A percentile compares a stretch with the other conserved stretches of the same genome.
phyloP scores from a whole-genome alignment of 805 yeast species.

The Suhomyces kilbournensis region DNA sequence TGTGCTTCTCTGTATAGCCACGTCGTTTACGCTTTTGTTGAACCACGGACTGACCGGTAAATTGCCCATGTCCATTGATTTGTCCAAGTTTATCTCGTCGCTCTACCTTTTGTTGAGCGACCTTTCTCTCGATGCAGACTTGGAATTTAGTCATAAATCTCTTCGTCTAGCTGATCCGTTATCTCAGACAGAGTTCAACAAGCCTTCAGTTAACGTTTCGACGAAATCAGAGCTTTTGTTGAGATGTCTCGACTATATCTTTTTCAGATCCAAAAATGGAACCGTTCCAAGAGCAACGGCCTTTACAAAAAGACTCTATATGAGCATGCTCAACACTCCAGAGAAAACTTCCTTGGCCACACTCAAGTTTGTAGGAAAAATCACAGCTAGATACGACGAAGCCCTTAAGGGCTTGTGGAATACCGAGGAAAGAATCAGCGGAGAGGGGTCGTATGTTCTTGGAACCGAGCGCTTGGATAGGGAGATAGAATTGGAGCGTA shows the following conservation, averaged over 20 bases:
- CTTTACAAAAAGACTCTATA: slow-evolving; percentile 76
- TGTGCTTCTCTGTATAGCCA: slow-evolving; percentile 75
- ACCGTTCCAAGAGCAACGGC: slow-evolving; percentile 68
- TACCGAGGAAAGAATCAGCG: slow-evolving; percentile 83
- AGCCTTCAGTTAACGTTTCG: slow-evolving; percentile 79
- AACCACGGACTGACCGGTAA: slow-evolving; percentile 61
- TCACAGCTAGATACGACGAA: slow-evolving; percentile 64
- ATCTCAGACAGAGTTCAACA: slow-evolving; percentile 34
- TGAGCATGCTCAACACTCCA: slow-evolving; percentile 69
- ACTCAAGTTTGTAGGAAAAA: slow-evolving; percentile 72
- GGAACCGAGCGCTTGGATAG: slow-evolving; percentile 50
- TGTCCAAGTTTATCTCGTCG: slow-evolving; percentile 74
- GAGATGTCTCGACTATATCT: slow-evolving; percentile 73
- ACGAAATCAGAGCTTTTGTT: slow-evolving; percentile 85
- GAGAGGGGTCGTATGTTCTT: slow-evolving; percentile 62
- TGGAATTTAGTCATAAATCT: slow-evolving; percentile 82
- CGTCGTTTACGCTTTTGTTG: slow-evolving; percentile 82
- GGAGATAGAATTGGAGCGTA: slow-evolving; percentile 59
- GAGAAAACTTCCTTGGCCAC: slow-evolving; percentile 82
- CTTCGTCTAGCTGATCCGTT: slow-evolving; percentile 79
- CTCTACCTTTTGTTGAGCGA: slow-evolving; percentile 68
- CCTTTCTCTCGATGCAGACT: slow-evolving; percentile 72
- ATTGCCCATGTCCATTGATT: slow-evolving; percentile 64
- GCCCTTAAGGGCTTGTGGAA: slow-evolving; percentile 73
- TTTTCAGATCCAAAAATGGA: slow-evolving; percentile 72